Evolutionary conservation across 169 alveolate species (phyloP), one percentile per base, ranked within the genome.

Genomic region (Cystoisospora suis): DNA sequence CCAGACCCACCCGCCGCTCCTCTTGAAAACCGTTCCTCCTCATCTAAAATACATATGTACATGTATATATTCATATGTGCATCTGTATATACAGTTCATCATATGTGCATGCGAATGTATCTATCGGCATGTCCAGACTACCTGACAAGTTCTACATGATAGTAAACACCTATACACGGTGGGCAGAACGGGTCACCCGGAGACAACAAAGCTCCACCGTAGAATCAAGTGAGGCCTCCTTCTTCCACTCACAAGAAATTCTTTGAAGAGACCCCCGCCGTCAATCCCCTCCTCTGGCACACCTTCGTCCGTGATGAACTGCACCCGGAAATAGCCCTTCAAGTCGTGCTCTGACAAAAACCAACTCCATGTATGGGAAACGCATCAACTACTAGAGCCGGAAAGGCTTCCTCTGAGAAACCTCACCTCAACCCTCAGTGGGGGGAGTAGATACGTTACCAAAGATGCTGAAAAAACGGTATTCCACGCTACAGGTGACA

Each of bases 191-290:
- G 23, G 29, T 15, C 65, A 23, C 65, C 12, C 65, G 65, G 29
- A 53, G 23, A 23, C 65, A 12, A 53, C 65, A 23, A 23, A 53
- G 65, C 12, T 23, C 29, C 65, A 23, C 29, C 65, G 23, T 53
- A 12, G 65, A 12, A 53, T 12, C 65, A 23, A 53, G 65, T 53
- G 65, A 23, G 29, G 65, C 65, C 65, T 12, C 29, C 65, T 15
- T 23, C 29, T 23, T 15, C 12, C 1, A 38, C 90, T 93, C 4
- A 95, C 96, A 75, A 98, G 92, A 90, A 98, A 98, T 92, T 98
- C 99, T 94, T 98, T 98, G 90, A 98, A 97, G 32, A 98, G 95
- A 15, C 99, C 99, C 40, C 99, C 99, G 29, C 99, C 99, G 91
- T 98, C 99, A 49, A 97, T 95, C 23, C 99, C 99, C 87, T 96